A percentile compares a stretch with the other conserved stretches of the same genome.
Conservation (phyloP, 805 yeast species). For the Candida yuanshanica region DNA sequence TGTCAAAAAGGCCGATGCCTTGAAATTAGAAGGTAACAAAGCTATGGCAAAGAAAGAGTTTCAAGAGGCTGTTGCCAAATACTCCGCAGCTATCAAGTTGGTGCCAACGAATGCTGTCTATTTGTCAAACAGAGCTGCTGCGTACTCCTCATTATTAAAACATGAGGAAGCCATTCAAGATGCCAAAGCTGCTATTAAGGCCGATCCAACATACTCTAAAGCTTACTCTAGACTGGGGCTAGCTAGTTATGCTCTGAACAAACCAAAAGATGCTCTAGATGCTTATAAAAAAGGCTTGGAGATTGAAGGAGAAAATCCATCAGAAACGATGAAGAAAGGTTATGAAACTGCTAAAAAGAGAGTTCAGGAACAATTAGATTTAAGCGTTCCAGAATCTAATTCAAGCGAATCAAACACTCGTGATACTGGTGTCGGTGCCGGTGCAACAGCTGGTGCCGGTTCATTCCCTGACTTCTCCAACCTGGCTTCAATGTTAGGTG, state of each 20-base stretch:
- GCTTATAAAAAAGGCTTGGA: conserved; percentile 88
- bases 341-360: conserved; percentile 89
- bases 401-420: conserved; percentile 11
- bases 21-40: conserved; percentile 84
- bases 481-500: conserved; percentile 53
- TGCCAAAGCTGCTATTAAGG: conserved; percentile 73
- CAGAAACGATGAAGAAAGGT: conserved; percentile 89
- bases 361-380: conserved; percentile 66
- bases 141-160: conserved; percentile 71
- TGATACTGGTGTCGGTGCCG: conserved; percentile 23
- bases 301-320: conserved; percentile 76
- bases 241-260: conserved; percentile 93
- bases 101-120: conserved; percentile 75
- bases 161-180: conserved; percentile 77
- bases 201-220: conserved; percentile 79
- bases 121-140: conserved; percentile 94
- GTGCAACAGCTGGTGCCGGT: conserved; percentile 26
- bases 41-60: conserved; percentile 78
- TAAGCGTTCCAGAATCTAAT: conserved; percentile 21
- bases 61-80: conserved; percentile 64
- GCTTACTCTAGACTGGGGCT: conserved; percentile 94
- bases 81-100: conserved; percentile 72
- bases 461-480: conserved; percentile 67
- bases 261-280: conserved; percentile 80
- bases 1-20: conserved; percentile 70